Conservation (phyloP, 257 asterid species). For the Perilla frutescens region DNA sequence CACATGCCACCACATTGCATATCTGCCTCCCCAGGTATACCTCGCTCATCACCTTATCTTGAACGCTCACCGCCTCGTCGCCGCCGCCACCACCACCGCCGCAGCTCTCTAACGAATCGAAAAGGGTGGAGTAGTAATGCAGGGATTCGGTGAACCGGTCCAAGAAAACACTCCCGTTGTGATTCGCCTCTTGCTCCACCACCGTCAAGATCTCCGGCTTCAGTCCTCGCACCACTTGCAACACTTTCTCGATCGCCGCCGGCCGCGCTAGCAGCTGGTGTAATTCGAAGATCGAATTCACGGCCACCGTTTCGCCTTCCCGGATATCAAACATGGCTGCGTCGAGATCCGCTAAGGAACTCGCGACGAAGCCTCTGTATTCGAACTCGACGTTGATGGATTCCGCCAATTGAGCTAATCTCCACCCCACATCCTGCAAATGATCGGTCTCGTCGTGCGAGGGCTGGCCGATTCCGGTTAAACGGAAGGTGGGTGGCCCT, state of each 20-base stretch:
- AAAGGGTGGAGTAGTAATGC: constrained; percentile 86
- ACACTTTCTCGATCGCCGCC: constrained; percentile 66
- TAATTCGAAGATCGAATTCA: constrained; percentile 83
- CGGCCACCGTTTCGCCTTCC: constrained; percentile 76
- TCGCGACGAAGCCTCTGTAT: constrained; percentile 73
- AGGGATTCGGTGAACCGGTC: constrained; percentile 85
- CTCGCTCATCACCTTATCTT: constrained; percentile 88
- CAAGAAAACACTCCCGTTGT: constrained; percentile 69
- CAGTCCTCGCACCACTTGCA: constrained; percentile 59
- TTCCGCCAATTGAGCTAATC: constrained; percentile 71
- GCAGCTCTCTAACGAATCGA: constrained; percentile 81
- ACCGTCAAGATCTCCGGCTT: constrained; percentile 78
- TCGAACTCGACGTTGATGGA: constrained; percentile 72
- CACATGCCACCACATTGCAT: constrained; percentile 88
- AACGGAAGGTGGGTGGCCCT: constrained; percentile 84
- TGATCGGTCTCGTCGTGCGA: constrained; percentile 70
- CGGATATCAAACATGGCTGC: constrained; percentile 71
- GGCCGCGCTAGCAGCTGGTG: constrained; percentile 74
- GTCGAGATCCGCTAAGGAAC: constrained; percentile 73
- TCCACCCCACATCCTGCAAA: constrained; percentile 79
- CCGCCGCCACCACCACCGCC: constrained; percentile 40
- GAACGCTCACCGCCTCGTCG: constrained; percentile 52
- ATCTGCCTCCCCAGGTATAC: constrained; percentile 85
- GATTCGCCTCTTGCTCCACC: constrained; percentile 92
- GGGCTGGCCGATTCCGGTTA: constrained; percentile 88